Conservation (phyloP, 306 rosid species). For the Glycine soja region DNA sequence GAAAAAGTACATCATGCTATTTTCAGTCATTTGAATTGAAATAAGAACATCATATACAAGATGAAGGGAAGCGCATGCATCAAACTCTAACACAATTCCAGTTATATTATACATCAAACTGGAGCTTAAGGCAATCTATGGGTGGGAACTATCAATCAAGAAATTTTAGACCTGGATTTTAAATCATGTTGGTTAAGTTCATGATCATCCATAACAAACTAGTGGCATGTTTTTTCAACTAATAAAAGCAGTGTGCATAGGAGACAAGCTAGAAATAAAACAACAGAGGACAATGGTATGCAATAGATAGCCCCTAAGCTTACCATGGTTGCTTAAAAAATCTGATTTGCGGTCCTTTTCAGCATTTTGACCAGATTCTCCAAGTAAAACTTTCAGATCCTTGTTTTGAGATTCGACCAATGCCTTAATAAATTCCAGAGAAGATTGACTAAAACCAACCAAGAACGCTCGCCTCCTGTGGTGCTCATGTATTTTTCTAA, state of each 20-base stretch:
- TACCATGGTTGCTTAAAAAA: slow-evolving; percentile 31
- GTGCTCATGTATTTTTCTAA: slow-evolving; percentile 25
- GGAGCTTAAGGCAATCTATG: not conserved
- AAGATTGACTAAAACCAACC: slow-evolving; percentile 10
- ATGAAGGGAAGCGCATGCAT: not conserved
- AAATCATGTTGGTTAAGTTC: slow-evolving; percentile 1
- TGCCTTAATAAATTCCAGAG: slow-evolving; percentile 15
- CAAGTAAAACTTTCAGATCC: slow-evolving; percentile 17
- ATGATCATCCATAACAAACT: not conserved
- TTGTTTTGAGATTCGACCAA: slow-evolving; percentile 31
- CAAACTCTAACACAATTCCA: not conserved
- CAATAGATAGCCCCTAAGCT: not conserved
- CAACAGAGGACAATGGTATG: not conserved
- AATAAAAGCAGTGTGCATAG: not conserved
- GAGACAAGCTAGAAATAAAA: slow-evolving; percentile 7
- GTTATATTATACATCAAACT: not conserved
- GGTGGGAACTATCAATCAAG: not conserved
- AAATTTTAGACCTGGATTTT: not conserved
- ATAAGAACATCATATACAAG: not conserved
- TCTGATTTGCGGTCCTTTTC: not conserved
- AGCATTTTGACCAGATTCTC: slow-evolving; percentile 1
- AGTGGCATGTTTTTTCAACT: not conserved
- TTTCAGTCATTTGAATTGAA: slow-evolving; percentile 21
- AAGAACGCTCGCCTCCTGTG: slow-evolving; percentile 7
- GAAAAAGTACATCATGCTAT: not conserved